phyloP scores from a whole-genome alignment of 108 stramenopile species.

The Seminavis robusta region DNA sequence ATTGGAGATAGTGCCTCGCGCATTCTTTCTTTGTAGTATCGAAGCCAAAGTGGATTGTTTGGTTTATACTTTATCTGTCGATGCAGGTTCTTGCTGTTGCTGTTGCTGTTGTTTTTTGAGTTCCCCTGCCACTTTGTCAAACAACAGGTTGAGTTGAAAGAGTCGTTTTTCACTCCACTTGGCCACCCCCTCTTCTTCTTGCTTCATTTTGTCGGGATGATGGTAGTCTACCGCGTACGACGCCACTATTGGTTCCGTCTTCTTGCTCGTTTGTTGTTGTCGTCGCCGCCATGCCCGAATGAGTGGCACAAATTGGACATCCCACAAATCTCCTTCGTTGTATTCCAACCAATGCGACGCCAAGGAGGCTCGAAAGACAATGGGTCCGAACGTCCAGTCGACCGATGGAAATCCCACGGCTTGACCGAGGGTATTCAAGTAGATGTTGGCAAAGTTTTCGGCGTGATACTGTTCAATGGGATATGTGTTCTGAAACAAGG shows the following conservation, averaged over 20 bases:
- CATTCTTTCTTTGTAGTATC: no score
- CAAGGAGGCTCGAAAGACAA: conserved; percentile 33
- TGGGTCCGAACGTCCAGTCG: conserved; percentile 62
- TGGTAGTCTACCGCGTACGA: conserved; percentile 34
- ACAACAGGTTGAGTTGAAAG: conserved; percentile 48
- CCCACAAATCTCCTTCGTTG: conserved; percentile 46
- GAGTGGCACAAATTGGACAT: conserved; percentile 60
- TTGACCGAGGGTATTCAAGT: conserved; percentile 37
- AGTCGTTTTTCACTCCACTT: conserved; percentile 44
- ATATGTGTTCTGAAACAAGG: conserved; percentile 41
- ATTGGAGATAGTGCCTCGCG: no score
- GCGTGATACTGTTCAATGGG: conserved; percentile 72
- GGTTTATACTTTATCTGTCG: no score
- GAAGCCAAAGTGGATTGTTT: no score
- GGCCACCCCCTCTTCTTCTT: conserved; percentile 44
- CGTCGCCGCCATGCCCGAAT: conserved; percentile 23
- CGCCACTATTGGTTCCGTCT: no score
- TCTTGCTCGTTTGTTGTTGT: no score
- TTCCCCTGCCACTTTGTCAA: conserved; percentile 11
- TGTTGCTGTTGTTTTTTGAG: no score
- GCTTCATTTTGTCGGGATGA: conserved; percentile 48
- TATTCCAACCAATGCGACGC: conserved; percentile 37
- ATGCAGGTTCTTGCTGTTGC: no score
- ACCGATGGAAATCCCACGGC: conserved; percentile 20
- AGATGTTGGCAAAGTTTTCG: conserved; percentile 52